phyloP scores from a whole-genome alignment of 2,329 filamentous ascomycete species.

The Microdochium trichocladiopsis region DNA sequence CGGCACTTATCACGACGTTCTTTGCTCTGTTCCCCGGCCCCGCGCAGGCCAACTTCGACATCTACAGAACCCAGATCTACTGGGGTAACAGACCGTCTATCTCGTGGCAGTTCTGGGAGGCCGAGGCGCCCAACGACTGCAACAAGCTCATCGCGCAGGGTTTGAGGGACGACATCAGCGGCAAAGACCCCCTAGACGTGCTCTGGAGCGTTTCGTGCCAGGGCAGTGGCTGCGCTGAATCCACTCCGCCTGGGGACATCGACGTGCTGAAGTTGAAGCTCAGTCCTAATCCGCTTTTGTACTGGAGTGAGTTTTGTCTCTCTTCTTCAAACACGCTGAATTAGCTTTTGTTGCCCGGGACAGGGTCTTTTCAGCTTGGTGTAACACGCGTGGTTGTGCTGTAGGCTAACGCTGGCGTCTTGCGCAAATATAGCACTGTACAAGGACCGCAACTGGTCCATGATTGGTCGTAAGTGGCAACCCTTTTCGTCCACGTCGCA shows the following conservation, averaged over 20 bases:
- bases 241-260: not conserved
- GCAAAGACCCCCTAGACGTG: not conserved
- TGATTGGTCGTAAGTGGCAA: no score
- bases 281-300: not conserved
- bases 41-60: not conserved
- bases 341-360: no score
- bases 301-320: not conserved
- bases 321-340: not conserved
- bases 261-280: not conserved
- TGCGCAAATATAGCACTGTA: not conserved
- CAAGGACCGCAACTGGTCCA: not conserved
- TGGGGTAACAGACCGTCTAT: not conserved
- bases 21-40: not conserved
- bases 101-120: not conserved
- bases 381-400: not conserved
- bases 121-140: not conserved
- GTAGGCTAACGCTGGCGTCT: not conserved
- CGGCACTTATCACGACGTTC: not conserved
- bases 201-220: not conserved
- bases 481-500: no score
- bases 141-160: not conserved
- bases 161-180: not conserved
- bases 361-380: not conserved
- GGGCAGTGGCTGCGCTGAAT: not conserved
- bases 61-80: not conserved